phyloP scores from a whole-genome alignment of 2,329 filamentous ascomycete genomes.

The Alternaria triticimaculans region DNA sequence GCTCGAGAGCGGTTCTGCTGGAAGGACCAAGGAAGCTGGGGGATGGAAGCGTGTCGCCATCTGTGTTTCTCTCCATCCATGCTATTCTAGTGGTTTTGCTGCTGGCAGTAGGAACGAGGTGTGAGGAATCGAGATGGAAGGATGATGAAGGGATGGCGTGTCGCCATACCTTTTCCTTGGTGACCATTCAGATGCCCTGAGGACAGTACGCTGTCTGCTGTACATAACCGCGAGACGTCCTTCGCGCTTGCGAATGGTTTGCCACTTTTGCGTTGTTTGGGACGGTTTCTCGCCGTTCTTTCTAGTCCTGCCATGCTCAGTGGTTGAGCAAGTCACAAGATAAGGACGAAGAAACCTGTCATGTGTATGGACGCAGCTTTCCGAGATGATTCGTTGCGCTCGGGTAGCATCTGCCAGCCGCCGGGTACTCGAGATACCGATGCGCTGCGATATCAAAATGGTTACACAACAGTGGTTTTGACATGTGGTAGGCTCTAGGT shows the following conservation, averaged over 20 bases:
- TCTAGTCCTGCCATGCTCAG: too few species aligned
- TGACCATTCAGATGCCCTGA: background rate
- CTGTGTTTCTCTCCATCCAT: too few species aligned
- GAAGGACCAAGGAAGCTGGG: background rate
- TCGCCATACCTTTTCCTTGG: too few species aligned
- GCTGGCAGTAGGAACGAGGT: too few species aligned
- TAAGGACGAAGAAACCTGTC: background rate
- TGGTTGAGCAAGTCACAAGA: background rate
- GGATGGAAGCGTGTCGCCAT: background rate
- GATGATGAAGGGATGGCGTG: background rate
- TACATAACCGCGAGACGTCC: background rate
- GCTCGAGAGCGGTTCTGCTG: background rate
- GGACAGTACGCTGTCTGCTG: background rate
- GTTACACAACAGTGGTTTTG: background rate
- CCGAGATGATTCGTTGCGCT: background rate
- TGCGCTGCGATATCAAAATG: background rate
- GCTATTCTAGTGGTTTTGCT: too few species aligned
- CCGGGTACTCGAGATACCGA: background rate
- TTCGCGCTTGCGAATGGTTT: background rate
- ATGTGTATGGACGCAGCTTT: background rate
- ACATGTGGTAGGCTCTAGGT: background rate
- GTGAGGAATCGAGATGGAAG: background rate
- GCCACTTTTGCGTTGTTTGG: background rate
- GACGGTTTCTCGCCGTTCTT: background rate
- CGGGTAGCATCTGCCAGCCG: constrained; percentile 3